Evolutionary conservation across 345 rosid genomes (phyloP).

Genomic region (Linum usitatissimum): DNA sequence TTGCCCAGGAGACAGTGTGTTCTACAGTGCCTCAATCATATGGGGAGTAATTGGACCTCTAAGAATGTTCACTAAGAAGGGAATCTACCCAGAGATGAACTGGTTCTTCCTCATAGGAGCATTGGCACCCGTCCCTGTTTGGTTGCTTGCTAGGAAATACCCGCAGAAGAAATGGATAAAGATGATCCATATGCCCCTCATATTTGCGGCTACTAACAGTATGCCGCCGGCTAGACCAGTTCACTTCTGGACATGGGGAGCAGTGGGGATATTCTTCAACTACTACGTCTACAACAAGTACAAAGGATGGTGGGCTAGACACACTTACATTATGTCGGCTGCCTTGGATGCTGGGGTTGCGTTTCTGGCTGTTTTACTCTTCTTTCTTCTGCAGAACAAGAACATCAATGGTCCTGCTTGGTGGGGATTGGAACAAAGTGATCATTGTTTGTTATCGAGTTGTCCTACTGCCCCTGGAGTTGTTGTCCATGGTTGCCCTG

Average conservation of each 20-base stretch:
- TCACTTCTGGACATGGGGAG: neutral
- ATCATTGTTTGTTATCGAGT: neutral
- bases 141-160: neutral
- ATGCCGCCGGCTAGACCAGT: slow-evolving; percentile 4
- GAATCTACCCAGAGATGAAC: neutral
- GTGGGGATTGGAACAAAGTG: neutral
- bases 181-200: neutral
- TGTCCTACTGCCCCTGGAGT: neutral
- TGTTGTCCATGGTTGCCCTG: neutral
- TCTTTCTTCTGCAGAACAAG: neutral
- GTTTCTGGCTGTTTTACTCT: neutral
- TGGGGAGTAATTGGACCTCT: slow-evolving; percentile 4
- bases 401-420: neutral
- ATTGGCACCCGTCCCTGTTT: neutral
- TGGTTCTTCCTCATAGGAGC: neutral
- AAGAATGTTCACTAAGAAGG: neutral
- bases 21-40: neutral
- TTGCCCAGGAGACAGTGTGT: neutral
- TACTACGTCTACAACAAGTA: slow-evolving; percentile 1
- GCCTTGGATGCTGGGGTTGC: slow-evolving; percentile 1
- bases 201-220: neutral
- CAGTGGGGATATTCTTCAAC: neutral
- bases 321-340: neutral
- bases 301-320: slow-evolving; percentile 5
- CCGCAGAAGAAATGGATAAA: slow-evolving; percentile 3